Base-by-base conservation (phyloP, 2,329 filamentous ascomycete species). In the Talaromyces sp. region DNA sequence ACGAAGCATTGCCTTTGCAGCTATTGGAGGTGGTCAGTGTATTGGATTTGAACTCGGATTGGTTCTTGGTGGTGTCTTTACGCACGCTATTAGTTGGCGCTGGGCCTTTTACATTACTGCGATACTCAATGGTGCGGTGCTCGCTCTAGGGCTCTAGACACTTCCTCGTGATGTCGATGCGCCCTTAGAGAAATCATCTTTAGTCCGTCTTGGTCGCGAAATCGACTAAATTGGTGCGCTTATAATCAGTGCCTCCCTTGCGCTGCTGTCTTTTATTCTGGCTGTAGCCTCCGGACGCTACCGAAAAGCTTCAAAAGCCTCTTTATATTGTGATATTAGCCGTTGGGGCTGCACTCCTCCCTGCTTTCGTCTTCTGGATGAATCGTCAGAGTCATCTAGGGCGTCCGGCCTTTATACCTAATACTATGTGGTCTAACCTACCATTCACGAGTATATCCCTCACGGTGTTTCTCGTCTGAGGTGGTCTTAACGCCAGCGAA, bases 1-100 rank as follows among this genome's bases (percentile, higher is more conserved):
- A 32, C 69, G 80, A 11, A 81, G 82, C 55, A 70, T 81, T 24
- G 79, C 75, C 1, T 81, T 82, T 58, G 76, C 78, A 0, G 71
- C 72, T 9, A 70, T 81, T 55, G 79, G 80, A 1, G 71, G 73
- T 22, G 74, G 74, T 13, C 78, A 81, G 47, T 80, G 79, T 0
- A 56, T 81, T 17, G 80, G 80, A 0, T 82, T 79, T 54, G 73
- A 70, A 0, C 50, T 80, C 1, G 80, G 80, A 0, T 67, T 83
- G 3, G 70, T 76, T 4, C 64, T 82, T 4, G 78, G 80, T 24
- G 80, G 80, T 51, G 55, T 82, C 0, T 71, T 81, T 29, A 66
- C 73, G 1, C 70, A 79, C 29, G 72, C 68, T 0, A 71, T 78
- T 22, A 75, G 76, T 6, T 82, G 79, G 80, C 64, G 77, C 41